Conservation (phyloP, 345 rosid species). For the Salix koriyanagi region DNA sequence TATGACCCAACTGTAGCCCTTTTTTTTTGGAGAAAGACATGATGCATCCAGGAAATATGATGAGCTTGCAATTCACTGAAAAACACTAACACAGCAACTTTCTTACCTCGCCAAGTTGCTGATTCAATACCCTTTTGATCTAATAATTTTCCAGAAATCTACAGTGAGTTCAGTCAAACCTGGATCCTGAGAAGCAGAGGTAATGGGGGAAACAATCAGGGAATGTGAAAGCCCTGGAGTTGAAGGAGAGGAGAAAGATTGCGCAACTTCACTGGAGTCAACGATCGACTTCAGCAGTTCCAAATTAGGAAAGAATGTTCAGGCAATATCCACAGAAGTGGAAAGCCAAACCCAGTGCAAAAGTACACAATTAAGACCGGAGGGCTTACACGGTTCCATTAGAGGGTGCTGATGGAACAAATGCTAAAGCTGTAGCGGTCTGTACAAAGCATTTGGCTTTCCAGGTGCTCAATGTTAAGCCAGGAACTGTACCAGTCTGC, state of each 20-base stretch:
- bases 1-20: slow-evolving; percentile 55
- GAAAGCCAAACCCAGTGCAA: slow-evolving; percentile 37
- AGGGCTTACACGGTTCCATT: slow-evolving; percentile 50
- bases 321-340: slow-evolving; percentile 65
- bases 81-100: slow-evolving; percentile 39
- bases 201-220: slow-evolving; percentile 35
- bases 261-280: slow-evolving; percentile 78
- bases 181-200: slow-evolving; percentile 57
- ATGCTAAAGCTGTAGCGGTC: slow-evolving; percentile 58
- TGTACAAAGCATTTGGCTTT: too few relatives aligned
- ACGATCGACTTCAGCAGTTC: slow-evolving; percentile 74
- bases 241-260: slow-evolving; percentile 69
- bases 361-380: slow-evolving; percentile 23
- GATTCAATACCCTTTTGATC: slow-evolving; percentile 65
- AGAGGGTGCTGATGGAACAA: slow-evolving; percentile 56
- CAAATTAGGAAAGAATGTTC: slow-evolving; percentile 52
- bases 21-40: slow-evolving; percentile 56
- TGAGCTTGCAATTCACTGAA: slow-evolving; percentile 45
- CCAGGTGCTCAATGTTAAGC: too few relatives aligned
- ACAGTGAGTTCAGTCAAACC: slow-evolving; percentile 48
- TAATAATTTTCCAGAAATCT: slow-evolving; percentile 44
- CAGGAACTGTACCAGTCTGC: too few relatives aligned
- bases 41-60: slow-evolving; percentile 41
- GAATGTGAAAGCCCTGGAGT: slow-evolving; percentile 59
- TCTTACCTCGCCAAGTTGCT: slow-evolving; percentile 68